Conservation (phyloP, 2,329 filamentous ascomycete species). For the Talaromyces sp. region DNA sequence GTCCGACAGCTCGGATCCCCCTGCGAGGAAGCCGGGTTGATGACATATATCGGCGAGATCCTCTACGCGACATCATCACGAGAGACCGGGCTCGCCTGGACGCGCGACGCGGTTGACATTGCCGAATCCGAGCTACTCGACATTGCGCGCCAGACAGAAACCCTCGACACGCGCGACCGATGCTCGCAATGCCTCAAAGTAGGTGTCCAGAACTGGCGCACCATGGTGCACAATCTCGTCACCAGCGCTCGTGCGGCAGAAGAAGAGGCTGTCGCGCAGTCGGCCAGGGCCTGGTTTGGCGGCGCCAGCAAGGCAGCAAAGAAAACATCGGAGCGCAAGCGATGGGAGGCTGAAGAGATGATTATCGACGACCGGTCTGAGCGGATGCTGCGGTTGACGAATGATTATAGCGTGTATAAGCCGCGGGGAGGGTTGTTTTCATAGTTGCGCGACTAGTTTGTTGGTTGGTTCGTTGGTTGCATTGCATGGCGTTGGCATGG, state of each 20-base stretch:
- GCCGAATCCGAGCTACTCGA: conserved; percentile 61
- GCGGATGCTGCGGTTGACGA: conserved; percentile 25
- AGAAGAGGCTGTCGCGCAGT: conserved; percentile 28
- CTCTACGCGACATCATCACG: conserved; percentile 65
- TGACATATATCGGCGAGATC: conserved; percentile 91
- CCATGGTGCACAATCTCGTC: conserved; percentile 69
- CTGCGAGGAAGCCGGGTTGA: conserved; percentile 81
- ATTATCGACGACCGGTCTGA: conserved; percentile 33
- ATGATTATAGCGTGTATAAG: conserved; percentile 22
- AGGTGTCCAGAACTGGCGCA: conserved; percentile 75
- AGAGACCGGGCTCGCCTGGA: conserved; percentile 80
- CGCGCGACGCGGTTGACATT: conserved; percentile 76
- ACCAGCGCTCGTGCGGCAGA: conserved; percentile 34
- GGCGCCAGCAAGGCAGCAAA: conserved; percentile 20
- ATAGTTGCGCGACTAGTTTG: neutral
- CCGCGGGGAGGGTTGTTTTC: conserved; percentile 6
- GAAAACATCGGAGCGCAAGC: conserved; percentile 27
- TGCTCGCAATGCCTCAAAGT: conserved; percentile 74
- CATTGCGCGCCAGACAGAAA: conserved; percentile 19
- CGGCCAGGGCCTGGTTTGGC: conserved; percentile 30
- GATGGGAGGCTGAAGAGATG: conserved; percentile 38
- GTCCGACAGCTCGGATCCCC: conserved; percentile 60
- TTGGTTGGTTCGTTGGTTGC: neutral
- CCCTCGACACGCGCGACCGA: conserved; percentile 42
- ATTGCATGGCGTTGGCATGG: neutral